These are phyloP conservation scores for Coemansia sp. DNA, from an alignment of 192 early-diverging fungal species.

Conservation along the genomic window DNA sequence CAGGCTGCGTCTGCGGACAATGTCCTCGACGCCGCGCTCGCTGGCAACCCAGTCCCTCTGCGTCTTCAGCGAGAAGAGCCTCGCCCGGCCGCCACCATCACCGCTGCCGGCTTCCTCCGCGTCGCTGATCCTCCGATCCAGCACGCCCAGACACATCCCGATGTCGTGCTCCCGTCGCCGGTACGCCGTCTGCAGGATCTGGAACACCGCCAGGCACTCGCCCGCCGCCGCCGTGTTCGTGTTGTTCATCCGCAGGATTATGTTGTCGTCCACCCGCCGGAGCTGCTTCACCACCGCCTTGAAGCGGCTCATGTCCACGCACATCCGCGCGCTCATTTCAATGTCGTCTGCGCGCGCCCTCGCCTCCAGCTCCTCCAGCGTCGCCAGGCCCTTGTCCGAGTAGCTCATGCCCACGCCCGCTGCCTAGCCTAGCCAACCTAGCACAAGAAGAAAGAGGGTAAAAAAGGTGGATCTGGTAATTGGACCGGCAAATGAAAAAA, in stretches of 20 bases:
- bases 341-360: conserved; percentile 20
- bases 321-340: conserved; percentile 52
- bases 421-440: too few species aligned
- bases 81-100: not conserved
- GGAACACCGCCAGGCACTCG: conserved; percentile 67
- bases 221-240: conserved; percentile 66
- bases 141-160: conserved; percentile 65
- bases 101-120: not conserved
- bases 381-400: conserved; percentile 13
- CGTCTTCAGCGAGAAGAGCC: conserved; percentile 20
- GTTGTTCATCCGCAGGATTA: conserved; percentile 72
- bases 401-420: conserved; percentile 1
- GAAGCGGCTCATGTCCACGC: conserved; percentile 59
- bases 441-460: not conserved
- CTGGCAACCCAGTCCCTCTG: conserved; percentile 70
- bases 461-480: not conserved
- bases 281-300: conserved; percentile 67
- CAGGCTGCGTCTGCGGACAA: conserved; percentile 66
- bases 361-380: conserved; percentile 36
- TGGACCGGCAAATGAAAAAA: not conserved
- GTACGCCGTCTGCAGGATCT: conserved; percentile 65
- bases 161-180: conserved; percentile 65
- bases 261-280: conserved; percentile 79
- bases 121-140: conserved; percentile 30
- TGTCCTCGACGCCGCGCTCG: conserved; percentile 69